A percentile compares a stretch with the other conserved stretches of the same genome.
Conservation (phyloP, 768 basidiomycete species). For the Pholiota molesta region DNA sequence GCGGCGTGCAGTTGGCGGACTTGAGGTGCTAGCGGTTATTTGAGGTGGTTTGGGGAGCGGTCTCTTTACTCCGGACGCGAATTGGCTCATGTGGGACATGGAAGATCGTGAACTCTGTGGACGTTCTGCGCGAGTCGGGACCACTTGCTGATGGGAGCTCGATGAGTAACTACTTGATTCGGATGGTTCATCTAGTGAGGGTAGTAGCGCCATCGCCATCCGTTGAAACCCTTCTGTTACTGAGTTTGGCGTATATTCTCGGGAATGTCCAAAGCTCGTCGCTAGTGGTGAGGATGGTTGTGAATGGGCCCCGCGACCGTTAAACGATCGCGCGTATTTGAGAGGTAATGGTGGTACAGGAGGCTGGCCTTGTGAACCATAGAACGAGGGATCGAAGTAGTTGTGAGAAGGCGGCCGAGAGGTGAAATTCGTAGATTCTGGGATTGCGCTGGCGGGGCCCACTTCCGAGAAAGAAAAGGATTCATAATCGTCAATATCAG, state of each 20-base stretch:
- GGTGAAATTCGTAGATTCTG: slow-evolving; percentile 51
- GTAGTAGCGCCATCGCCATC: background rate
- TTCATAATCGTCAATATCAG: slow-evolving; percentile 37
- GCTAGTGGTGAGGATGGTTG: slow-evolving; percentile 20
- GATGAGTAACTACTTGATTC: background rate
- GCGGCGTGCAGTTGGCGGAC: slow-evolving; percentile 12
- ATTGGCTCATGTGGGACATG: slow-evolving; percentile 11
- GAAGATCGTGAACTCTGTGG: slow-evolving; percentile 13
- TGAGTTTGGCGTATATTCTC: background rate
- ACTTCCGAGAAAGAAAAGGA: slow-evolving; percentile 26
- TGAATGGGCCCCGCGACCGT: slow-evolving; percentile 12
- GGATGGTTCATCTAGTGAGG: background rate
- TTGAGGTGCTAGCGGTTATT: slow-evolving; percentile 2
- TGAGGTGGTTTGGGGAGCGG: slow-evolving; percentile 18
- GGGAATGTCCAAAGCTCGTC: background rate
- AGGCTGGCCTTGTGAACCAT: slow-evolving; percentile 32
- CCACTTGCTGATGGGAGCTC: background rate
- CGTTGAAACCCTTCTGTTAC: background rate
- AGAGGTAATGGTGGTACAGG: slow-evolving; percentile 37
- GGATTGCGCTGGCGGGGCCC: slow-evolving; percentile 45
- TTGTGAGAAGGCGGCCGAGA: slow-evolving; percentile 45
- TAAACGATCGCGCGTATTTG: slow-evolving; percentile 19
- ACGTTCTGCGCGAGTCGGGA: background rate
- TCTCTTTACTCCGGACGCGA: slow-evolving; percentile 4
- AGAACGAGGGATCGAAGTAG: slow-evolving; percentile 46